These are phyloP conservation scores for Dactylellina leptospora DNA, from an alignment of 2,329 filamentous ascomycete genomes.

Conservation along the genomic window DNA sequence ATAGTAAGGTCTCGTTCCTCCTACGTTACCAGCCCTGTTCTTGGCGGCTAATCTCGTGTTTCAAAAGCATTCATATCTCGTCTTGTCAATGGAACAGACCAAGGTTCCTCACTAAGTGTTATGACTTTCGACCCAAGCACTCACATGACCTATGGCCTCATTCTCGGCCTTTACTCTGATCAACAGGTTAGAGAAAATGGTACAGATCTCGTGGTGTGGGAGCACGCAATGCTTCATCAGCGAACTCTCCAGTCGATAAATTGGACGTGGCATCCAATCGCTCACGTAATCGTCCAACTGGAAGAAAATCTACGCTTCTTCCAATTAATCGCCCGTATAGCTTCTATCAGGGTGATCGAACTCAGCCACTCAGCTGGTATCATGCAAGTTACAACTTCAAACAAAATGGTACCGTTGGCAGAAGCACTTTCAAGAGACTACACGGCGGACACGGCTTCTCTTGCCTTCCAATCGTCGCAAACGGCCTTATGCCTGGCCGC, in stretches of 20 bases:
- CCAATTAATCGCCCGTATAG: constrained; percentile 23
- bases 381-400: constrained; percentile 26
- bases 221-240: constrained; percentile 28
- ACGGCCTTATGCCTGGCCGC: constrained; percentile 17
- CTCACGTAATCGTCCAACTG: constrained; percentile 18
- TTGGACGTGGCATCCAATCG: constrained; percentile 30
- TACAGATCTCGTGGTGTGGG: constrained; percentile 21
- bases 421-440: constrained; percentile 34
- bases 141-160: constrained; percentile 23
- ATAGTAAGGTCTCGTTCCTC: constrained; percentile 6
- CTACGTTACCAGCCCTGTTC: no score
- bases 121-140: constrained; percentile 19
- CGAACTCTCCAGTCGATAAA: constrained; percentile 10
- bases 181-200: constrained; percentile 14
- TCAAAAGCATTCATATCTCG: constrained; percentile 16
- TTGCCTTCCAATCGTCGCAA: constrained; percentile 25
- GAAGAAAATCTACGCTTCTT: constrained; percentile 30
- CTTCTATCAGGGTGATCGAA: constrained; percentile 25
- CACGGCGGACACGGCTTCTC: constrained; percentile 15
- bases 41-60: no score
- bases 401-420: constrained; percentile 15
- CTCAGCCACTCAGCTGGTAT: constrained; percentile 21
- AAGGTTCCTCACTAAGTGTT: constrained; percentile 19
- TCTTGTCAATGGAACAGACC: constrained; percentile 13
- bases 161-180: constrained; percentile 27